phyloP scores from a whole-genome alignment of 2,329 filamentous ascomycete genomes.

The Cadophora malorum region DNA sequence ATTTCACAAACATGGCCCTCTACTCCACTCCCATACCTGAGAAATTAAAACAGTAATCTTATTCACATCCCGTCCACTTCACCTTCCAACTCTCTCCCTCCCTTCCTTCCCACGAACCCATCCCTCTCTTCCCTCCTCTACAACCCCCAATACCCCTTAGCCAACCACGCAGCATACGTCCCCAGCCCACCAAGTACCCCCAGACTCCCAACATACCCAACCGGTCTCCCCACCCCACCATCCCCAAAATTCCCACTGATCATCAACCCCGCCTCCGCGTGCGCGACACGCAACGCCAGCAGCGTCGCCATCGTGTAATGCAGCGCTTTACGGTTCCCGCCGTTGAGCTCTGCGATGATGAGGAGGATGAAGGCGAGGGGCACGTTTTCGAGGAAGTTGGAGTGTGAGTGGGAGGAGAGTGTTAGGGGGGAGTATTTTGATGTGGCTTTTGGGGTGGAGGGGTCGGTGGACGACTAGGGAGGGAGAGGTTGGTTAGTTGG shows the following conservation, averaged over 20 bases:
- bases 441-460: background rate
- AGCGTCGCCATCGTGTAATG: conserved; percentile 30
- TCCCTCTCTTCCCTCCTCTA: conserved; percentile 14
- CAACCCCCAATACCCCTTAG: conserved; percentile 33
- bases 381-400: conserved; percentile 44
- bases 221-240: conserved; percentile 29
- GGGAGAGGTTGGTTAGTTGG: background rate
- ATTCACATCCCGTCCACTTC: too few species aligned
- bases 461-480: background rate
- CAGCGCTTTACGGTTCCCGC: conserved; percentile 26
- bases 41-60: too few species aligned
- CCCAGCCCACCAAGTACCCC: conserved; percentile 28
- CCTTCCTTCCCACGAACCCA: background rate
- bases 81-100: too few species aligned
- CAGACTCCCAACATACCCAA: conserved; percentile 31
- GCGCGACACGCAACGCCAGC: conserved; percentile 29
- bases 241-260: conserved; percentile 28
- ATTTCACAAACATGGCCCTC: too few species aligned
- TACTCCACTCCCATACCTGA: too few species aligned
- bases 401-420: conserved; percentile 25
- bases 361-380: conserved; percentile 58
- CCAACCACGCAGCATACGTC: conserved; percentile 28
- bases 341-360: conserved; percentile 53
- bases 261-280: conserved; percentile 27
- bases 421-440: conserved; percentile 16